A percentile compares a stretch with the other conserved stretches of the same genome.
Evolutionary conservation across 2,329 filamentous ascomycete species (phyloP).

Genomic region (Sporothrix mexicana): DNA sequence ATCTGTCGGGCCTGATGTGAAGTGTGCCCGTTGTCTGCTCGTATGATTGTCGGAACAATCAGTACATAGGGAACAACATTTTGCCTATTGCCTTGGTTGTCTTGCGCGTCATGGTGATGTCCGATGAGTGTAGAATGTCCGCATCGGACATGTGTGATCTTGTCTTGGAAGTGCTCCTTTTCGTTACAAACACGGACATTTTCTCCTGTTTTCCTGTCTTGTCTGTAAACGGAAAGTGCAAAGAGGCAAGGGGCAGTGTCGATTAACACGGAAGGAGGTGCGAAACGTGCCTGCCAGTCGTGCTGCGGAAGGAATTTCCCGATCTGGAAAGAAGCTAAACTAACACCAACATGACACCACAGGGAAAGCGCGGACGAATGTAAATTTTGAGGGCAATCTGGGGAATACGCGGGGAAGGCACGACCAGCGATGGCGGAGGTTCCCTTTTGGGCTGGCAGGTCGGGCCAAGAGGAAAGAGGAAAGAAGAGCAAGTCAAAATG

Average conservation of each 20-base stretch:
- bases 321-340: conserved; percentile 7
- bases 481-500: too few relatives aligned
- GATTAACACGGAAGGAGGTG: not conserved
- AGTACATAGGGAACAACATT: conserved; percentile 6
- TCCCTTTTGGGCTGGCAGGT: not conserved
- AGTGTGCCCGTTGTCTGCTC: not conserved
- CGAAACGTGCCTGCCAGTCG: not conserved
- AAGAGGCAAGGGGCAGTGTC: not conserved
- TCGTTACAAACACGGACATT: too few relatives aligned
- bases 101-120: too few relatives aligned
- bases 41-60: conserved; percentile 7
- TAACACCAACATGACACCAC: not conserved
- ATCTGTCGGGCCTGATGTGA: not conserved
- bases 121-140: not conserved
- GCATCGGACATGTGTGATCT: too few relatives aligned
- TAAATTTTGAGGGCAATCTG: not conserved
- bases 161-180: too few relatives aligned
- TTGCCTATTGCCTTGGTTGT: not conserved
- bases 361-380: too few relatives aligned
- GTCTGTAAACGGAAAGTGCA: not conserved
- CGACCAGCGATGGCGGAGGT: conserved; percentile 20
- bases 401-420: conserved; percentile 12
- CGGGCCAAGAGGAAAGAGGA: not conserved
- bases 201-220: not conserved
- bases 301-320: not conserved